Evolutionary conservation across 2,329 filamentous ascomycete genomes (phyloP).

Genomic region (Mollisiaceae sp.): DNA sequence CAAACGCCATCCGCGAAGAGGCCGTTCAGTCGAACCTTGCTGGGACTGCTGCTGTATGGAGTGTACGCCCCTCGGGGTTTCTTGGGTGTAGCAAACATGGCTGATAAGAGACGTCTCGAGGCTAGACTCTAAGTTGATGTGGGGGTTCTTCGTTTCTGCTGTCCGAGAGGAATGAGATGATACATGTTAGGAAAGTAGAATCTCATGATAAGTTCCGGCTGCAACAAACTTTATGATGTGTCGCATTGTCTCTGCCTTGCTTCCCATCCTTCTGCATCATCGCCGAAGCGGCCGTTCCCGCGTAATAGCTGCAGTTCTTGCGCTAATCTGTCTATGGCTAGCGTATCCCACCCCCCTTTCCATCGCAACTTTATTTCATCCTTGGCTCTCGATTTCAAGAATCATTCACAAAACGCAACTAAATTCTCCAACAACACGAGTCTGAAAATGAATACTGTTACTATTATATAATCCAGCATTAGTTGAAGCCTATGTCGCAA

Average conservation of each 20-base stretch:
- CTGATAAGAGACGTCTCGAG: conserved; percentile 1
- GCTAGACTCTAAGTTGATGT: too few species aligned
- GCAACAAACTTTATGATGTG: neutral
- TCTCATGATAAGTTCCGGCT: neutral
- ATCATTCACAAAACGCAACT: neutral
- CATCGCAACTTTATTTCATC: neutral
- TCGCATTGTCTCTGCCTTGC: neutral
- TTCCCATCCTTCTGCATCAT: neutral
- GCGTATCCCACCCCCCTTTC: neutral
- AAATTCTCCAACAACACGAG: too few species aligned
- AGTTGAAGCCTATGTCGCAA: neutral
- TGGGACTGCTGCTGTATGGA: conserved; percentile 11
- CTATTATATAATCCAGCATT: neutral
- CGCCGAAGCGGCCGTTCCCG: neutral
- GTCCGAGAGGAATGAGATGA: neutral
- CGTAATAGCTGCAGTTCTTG: neutral
- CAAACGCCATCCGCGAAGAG: conserved; percentile 45
- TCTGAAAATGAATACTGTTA: too few species aligned
- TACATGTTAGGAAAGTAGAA: neutral
- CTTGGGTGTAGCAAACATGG: conserved; percentile 28
- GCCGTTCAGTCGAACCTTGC: conserved; percentile 38
- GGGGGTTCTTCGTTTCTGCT: neutral
- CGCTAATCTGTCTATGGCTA: neutral
- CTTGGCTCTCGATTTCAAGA: neutral
- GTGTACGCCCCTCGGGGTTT: conserved; percentile 12